Conservation (phyloP, 176 grass and related monocot genomes). For the Oryza punctata region DNA sequence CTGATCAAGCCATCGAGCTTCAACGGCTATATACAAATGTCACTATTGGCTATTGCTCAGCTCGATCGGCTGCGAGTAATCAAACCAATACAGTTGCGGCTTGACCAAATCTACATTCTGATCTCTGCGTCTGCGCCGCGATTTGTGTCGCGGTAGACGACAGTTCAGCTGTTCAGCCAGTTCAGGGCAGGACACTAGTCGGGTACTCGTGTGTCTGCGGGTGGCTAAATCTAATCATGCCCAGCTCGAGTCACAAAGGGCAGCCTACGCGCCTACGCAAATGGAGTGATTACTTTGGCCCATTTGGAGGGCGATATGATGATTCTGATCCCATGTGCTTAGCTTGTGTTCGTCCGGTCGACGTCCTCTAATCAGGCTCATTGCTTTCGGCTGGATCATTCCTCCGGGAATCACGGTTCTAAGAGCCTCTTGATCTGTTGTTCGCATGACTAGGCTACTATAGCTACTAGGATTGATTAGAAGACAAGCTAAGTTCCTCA, state of each 20-base stretch:
- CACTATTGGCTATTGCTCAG: neutral
- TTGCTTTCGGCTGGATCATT: slow-evolving; percentile 41
- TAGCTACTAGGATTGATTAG: neutral
- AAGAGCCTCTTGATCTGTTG: neutral
- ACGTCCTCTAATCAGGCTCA: neutral
- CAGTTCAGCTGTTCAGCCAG: neutral
- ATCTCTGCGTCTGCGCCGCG: slow-evolving; percentile 11
- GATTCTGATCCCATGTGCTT: slow-evolving; percentile 15
- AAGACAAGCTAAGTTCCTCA: no score
- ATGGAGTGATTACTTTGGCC: neutral
- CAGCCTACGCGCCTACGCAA: slow-evolving; percentile 1
- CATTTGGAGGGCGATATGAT: neutral
- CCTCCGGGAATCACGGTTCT: slow-evolving; percentile 42
- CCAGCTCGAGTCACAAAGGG: slow-evolving; percentile 10
- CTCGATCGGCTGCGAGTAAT: neutral
- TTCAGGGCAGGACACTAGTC: neutral
- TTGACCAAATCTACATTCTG: neutral
- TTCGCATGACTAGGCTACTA: neutral
- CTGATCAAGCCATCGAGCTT: neutral
- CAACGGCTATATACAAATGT: neutral
- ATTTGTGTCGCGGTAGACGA: slow-evolving; percentile 25
- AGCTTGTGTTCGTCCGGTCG: neutral
- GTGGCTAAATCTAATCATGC: neutral
- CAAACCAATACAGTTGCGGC: neutral
- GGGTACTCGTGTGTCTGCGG: neutral